phyloP scores from a whole-genome alignment of 768 basidiomycete species.

The Piloderma croceum region DNA sequence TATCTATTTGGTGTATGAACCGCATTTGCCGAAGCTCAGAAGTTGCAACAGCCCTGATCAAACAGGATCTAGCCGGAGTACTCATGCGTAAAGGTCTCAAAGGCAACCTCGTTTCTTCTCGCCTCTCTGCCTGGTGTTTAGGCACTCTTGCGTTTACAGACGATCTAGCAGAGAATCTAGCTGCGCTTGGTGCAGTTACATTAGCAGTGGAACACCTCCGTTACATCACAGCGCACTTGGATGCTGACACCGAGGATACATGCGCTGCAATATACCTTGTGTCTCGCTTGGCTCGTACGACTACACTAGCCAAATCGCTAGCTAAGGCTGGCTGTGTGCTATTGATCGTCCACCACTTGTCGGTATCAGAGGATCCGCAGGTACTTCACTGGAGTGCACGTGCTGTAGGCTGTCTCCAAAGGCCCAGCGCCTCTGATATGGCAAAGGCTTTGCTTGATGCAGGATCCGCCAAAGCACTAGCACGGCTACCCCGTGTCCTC shows the following conservation, averaged over 20 bases:
- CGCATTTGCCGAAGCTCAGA: constrained; percentile 20
- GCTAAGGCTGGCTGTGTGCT: constrained; percentile 17
- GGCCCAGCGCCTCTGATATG: constrained; percentile 23
- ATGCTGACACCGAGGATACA: constrained; percentile 15
- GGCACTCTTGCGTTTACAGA: constrained; percentile 18
- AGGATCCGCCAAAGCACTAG: constrained; percentile 20
- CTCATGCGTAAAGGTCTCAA: constrained; percentile 17
- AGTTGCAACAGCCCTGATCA: constrained; percentile 21
- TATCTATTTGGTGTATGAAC: constrained; percentile 22
- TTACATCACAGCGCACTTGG: constrained; percentile 7
- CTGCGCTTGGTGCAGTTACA: constrained; percentile 10
- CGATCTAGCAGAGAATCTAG: constrained; percentile 17
- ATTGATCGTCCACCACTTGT: constrained; percentile 14
- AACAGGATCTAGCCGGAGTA: constrained; percentile 13
- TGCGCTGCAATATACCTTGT: constrained; percentile 18
- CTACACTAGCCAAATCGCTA: constrained; percentile 21
- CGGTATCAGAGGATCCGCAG: constrained; percentile 13
- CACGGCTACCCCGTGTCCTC: constrained; percentile 21
- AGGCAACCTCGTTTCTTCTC: constrained; percentile 9
- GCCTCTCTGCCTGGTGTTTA: constrained; percentile 17
- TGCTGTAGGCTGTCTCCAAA: constrained; percentile 22
- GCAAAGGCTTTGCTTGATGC: constrained; percentile 20
- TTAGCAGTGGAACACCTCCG: constrained; percentile 17
- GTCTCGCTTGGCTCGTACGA: constrained; percentile 20
- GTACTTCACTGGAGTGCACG: constrained; percentile 19